Percentiles rank a stretch among this genome's conserved stretches.
Conservation (phyloP, 106 monocot genomes). For the Platanthera guangdongensis region DNA sequence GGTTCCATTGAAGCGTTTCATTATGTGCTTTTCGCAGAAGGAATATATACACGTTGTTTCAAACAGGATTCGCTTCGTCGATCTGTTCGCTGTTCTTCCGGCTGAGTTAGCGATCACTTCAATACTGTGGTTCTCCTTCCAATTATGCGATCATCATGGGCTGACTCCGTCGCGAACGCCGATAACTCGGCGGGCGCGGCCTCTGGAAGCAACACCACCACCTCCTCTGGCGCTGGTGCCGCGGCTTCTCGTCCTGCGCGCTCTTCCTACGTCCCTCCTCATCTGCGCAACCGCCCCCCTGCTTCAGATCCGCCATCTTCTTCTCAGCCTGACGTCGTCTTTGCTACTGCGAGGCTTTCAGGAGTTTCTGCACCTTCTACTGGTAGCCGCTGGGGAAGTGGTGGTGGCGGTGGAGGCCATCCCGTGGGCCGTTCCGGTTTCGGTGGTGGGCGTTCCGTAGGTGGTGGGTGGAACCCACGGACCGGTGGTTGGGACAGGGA, state of each 20-base stretch:
- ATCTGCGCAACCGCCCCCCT: slow-evolving; percentile 26
- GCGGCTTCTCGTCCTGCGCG: slow-evolving; percentile 8
- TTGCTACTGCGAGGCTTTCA: background rate
- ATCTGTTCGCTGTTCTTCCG: background rate
- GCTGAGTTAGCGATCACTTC: background rate
- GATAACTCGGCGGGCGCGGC: slow-evolving; percentile 21
- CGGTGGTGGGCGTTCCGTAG: slow-evolving; percentile 13
- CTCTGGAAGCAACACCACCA: background rate
- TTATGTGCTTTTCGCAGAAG: background rate
- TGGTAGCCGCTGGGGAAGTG: slow-evolving; percentile 22
- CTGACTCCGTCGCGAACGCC: slow-evolving; percentile 38
- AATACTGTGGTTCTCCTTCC: background rate
- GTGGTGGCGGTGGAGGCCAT: slow-evolving; percentile 11
- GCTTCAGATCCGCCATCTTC: slow-evolving; percentile 7
- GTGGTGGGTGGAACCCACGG: slow-evolving; percentile 37
- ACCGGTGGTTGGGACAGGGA: slow-evolving; percentile 40
- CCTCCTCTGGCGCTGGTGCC: slow-evolving; percentile 5
- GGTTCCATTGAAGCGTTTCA: background rate
- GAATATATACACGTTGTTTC: too few relatives aligned
- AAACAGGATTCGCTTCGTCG: slow-evolving; percentile 1
- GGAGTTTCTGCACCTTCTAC: slow-evolving; percentile 15
- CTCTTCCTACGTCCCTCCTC: slow-evolving; percentile 38
- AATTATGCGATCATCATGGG: slow-evolving; percentile 44
- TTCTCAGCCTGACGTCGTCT: background rate
- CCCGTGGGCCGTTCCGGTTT: slow-evolving; percentile 9